Conservation (phyloP, 148 eudicot species). For the Polygonum aviculare region DNA sequence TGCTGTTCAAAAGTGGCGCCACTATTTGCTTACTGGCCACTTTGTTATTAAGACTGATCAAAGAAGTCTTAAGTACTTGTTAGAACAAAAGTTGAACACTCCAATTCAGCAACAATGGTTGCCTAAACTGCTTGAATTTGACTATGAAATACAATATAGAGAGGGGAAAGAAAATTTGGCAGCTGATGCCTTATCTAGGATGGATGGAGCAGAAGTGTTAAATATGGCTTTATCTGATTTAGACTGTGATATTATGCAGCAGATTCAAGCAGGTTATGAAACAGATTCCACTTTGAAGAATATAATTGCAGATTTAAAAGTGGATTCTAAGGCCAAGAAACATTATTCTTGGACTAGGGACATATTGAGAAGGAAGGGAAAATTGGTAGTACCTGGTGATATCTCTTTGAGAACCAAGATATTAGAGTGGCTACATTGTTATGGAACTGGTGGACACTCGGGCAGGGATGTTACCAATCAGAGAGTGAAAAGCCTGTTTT, state of each 20-base stretch:
- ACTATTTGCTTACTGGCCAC: too few relatives aligned
- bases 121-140: slow-evolving; percentile 2
- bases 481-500: background rate
- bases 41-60: too few relatives aligned
- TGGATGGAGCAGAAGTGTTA: background rate
- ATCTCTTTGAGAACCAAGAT: background rate
- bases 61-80: too few relatives aligned
- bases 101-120: background rate
- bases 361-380: background rate
- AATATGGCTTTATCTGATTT: too few relatives aligned
- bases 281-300: background rate
- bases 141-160: slow-evolving; percentile 8
- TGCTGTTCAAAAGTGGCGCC: too few relatives aligned
- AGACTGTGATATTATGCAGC: too few relatives aligned
- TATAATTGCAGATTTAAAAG: background rate
- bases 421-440: background rate
- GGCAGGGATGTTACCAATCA: background rate
- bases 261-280: background rate
- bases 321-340: background rate
- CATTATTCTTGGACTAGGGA: too few relatives aligned
- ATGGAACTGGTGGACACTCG: background rate
- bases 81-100: background rate
- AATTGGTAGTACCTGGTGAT: background rate
- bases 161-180: background rate
- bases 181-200: slow-evolving; percentile 9